Evolutionary conservation across 257 asterid species (phyloP).

Genomic region (Scutellaria minor): DNA sequence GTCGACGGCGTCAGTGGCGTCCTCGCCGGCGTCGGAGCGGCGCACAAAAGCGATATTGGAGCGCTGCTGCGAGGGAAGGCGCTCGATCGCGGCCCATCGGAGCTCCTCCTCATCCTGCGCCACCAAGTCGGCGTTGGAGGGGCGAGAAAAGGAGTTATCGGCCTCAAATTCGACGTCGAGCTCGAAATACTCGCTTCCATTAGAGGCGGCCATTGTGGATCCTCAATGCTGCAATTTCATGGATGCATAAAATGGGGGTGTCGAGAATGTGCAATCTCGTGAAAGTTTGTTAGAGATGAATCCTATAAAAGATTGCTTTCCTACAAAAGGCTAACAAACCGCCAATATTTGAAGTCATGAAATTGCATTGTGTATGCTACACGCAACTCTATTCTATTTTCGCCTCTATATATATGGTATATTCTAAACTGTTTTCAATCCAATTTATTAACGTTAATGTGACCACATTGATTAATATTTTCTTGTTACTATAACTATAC

Average conservation of each 20-base stretch:
- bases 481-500: too few relatives aligned
- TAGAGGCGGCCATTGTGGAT: constrained; percentile 67
- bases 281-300: constrained; percentile 26
- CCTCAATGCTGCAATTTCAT: background rate
- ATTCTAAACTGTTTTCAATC: too few relatives aligned
- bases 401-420: too few relatives aligned
- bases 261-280: background rate
- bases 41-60: constrained; percentile 52
- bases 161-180: constrained; percentile 54
- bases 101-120: constrained; percentile 76
- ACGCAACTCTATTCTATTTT: too few relatives aligned
- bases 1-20: constrained; percentile 53
- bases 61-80: constrained; percentile 65
- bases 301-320: background rate
- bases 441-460: too few relatives aligned
- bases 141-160: constrained; percentile 53
- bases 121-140: constrained; percentile 68
- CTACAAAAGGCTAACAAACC: constrained; percentile 31
- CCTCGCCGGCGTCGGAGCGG: constrained; percentile 36
- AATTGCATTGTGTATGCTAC: background rate
- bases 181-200: constrained; percentile 77
- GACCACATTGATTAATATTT: too few relatives aligned
- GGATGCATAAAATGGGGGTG: background rate
- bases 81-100: constrained; percentile 80
- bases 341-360: constrained; percentile 28